Evolutionary conservation across 2,329 filamentous ascomycete species (phyloP).

Genomic region (Esteya vermicola): DNA sequence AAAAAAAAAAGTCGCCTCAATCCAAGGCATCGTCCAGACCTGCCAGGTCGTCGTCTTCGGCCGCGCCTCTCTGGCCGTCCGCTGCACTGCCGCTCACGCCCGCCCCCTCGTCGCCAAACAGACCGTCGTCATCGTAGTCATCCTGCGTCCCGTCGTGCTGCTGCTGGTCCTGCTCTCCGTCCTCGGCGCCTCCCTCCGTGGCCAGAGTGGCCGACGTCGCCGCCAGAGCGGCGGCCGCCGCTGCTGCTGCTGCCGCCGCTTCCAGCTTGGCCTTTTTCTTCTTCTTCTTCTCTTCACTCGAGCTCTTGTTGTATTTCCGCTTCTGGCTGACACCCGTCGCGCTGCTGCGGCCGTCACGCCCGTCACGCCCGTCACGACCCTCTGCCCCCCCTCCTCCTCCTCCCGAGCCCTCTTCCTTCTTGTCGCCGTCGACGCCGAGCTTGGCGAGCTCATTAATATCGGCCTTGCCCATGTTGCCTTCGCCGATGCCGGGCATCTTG

Average conservation of each 20-base stretch:
- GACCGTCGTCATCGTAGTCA: not conserved
- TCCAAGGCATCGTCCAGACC: constrained; percentile 8
- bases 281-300: constrained; percentile 8
- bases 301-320: constrained; percentile 6
- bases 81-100: not conserved
- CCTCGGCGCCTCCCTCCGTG: not conserved
- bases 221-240: not conserved
- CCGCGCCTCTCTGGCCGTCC: not conserved
- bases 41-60: constrained; percentile 10
- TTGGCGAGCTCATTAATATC: constrained; percentile 13
- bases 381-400: constrained; percentile 4
- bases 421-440: constrained; percentile 8
- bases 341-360: constrained; percentile 3
- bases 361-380: constrained; percentile 1
- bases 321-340: constrained; percentile 1
- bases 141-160: not conserved
- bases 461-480: constrained; percentile 23
- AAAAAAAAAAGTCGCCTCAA: no score
- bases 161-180: not conserved
- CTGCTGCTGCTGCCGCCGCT: not conserved
- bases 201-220: not conserved
- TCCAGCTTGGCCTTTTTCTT: constrained; percentile 11
- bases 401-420: constrained; percentile 2
- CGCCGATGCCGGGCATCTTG: constrained; percentile 58
- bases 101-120: not conserved